A percentile compares a stretch with the other conserved stretches of the same genome.
These are phyloP conservation scores for Waltergamsia citrina DNA, from an alignment of 2,329 filamentous ascomycete species.

Conservation along the genomic window DNA sequence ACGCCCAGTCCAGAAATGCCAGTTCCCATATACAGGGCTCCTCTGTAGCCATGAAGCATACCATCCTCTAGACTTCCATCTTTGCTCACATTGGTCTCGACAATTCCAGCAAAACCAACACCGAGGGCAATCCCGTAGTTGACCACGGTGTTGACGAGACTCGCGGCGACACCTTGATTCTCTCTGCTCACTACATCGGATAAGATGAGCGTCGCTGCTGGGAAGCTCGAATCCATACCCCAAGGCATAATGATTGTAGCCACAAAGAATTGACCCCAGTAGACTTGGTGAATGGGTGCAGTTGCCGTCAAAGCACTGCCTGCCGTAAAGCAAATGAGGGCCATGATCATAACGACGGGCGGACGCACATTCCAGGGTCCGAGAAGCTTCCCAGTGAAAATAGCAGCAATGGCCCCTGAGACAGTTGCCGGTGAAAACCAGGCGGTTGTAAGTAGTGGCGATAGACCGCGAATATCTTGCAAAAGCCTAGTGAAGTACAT, in stretches of 20 bases:
- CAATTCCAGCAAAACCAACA: constrained; percentile 55
- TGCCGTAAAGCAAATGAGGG: constrained; percentile 30
- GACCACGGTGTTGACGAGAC: constrained; percentile 53
- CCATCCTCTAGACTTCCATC: constrained; percentile 12
- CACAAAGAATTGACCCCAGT: constrained; percentile 57
- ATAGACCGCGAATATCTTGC: constrained; percentile 27
- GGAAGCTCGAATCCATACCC: constrained; percentile 60
- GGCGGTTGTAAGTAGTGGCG: constrained; percentile 32
- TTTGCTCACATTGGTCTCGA: constrained; percentile 34
- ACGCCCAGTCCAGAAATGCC: constrained; percentile 19
- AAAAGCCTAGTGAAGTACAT: constrained; percentile 42
- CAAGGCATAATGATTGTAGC: constrained; percentile 47
- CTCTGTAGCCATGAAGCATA: constrained; percentile 22
- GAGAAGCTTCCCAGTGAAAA: constrained; percentile 32
- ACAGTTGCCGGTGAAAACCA: constrained; percentile 34
- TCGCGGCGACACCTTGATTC: constrained; percentile 37
- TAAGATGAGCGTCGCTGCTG: constrained; percentile 50
- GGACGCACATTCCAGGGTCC: constrained; percentile 24
- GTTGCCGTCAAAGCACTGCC: constrained; percentile 33
- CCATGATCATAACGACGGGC: constrained; percentile 30
- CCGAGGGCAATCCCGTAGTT: constrained; percentile 61
- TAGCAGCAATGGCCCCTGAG: constrained; percentile 31
- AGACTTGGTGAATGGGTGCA: constrained; percentile 44
- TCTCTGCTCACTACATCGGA: constrained; percentile 37
- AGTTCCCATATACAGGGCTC: constrained; percentile 30